Evolutionary conservation across 495 filamentous ascomycete genomes (phyloP), one percentile per base, ranked within the genome.

Genomic region (Aspergillus ellipticus): DNA sequence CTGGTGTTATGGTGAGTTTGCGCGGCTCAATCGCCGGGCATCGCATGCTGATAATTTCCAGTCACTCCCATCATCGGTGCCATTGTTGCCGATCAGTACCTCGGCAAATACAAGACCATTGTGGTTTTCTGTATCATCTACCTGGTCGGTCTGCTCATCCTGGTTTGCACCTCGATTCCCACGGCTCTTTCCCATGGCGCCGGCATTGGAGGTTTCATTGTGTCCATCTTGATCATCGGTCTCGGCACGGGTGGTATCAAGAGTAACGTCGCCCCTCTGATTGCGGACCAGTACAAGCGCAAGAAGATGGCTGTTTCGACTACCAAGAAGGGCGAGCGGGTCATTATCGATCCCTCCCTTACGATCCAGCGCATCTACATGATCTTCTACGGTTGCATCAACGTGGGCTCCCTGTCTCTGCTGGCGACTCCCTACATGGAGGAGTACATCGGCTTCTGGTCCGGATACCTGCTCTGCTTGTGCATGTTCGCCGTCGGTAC

Each of bases 281-380:
- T 92, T 61, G 88, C 88, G 41, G 89, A 92, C 59, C 89, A 93
- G 70, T 86, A 82, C 53, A 82, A 82, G 58, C 79, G 85, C 24
- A 83, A 85, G 61, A 86, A 81, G 59, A 74, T 84, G 75, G 78
- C 70, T 11, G 63, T 84, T 42, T 60, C 63, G 33, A 73, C 70
- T 26, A 66, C 71, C 22, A 78, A 81, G 70, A 83, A 76, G 50
- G 89, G 89, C 51, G 87, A 91, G 72, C 79, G 82, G 29, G 85
- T 89, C 21, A 82, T 94, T 50, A 82, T 92, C 39, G 88, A 92
- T 62, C 89, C 89, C 1, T 75, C 82, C 42, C 79, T 89, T 45
- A 91, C 88, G 10, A 81, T 88, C 55, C 86, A 89, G 71, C 79
- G 84, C 42, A 85, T 93, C 53, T 87, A 87, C 75, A 84, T 86